A percentile compares a stretch with the other conserved stretches of the same genome.
phyloP scores from a whole-genome alignment of 2,329 filamentous ascomycete species.

The Xylaria polymorpha region DNA sequence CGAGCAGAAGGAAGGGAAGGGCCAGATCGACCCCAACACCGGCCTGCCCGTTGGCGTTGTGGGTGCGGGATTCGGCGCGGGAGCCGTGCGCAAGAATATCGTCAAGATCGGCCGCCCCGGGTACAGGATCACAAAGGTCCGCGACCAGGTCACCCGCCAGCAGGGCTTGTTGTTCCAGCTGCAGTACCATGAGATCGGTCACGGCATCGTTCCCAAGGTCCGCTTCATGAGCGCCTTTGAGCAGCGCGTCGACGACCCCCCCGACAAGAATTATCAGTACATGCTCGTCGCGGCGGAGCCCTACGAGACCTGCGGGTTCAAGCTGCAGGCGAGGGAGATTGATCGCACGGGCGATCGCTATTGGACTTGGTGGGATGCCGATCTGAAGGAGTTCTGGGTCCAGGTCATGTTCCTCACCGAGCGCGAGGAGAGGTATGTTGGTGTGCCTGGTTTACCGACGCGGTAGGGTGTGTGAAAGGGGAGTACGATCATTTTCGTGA shows the following conservation, averaged over 20 bases:
- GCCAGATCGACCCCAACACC: conserved; percentile 74
- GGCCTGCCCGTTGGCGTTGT: conserved; percentile 80
- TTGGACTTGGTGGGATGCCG: conserved; percentile 95
- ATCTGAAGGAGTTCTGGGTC: conserved; percentile 96
- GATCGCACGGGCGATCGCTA: conserved; percentile 88
- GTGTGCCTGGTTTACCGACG: conserved; percentile 69
- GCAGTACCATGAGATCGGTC: conserved; percentile 90
- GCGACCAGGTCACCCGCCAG: conserved; percentile 88
- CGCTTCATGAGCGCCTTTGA: conserved; percentile 98
- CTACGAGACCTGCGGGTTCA: conserved; percentile 97
- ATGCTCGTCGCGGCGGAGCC: conserved; percentile 94
- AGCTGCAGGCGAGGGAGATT: conserved; percentile 92
- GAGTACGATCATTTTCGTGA: not conserved
- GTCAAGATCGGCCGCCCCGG: conserved; percentile 96
- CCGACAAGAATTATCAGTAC: conserved; percentile 95
- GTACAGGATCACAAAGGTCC: conserved; percentile 97
- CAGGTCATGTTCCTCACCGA: conserved; percentile 99
- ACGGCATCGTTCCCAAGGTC: conserved; percentile 80
- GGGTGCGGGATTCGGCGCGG: conserved; percentile 72
- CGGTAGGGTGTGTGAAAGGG: conserved; percentile 14
- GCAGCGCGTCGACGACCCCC: conserved; percentile 91
- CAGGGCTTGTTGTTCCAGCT: conserved; percentile 94
- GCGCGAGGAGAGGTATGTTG: conserved; percentile 87
- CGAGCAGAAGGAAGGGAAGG: conserved; percentile 88
- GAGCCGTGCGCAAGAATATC: conserved; percentile 78